Conservation (phyloP, 2,329 filamentous ascomycete species). For the Pseudogymnoascus sp. region DNA sequence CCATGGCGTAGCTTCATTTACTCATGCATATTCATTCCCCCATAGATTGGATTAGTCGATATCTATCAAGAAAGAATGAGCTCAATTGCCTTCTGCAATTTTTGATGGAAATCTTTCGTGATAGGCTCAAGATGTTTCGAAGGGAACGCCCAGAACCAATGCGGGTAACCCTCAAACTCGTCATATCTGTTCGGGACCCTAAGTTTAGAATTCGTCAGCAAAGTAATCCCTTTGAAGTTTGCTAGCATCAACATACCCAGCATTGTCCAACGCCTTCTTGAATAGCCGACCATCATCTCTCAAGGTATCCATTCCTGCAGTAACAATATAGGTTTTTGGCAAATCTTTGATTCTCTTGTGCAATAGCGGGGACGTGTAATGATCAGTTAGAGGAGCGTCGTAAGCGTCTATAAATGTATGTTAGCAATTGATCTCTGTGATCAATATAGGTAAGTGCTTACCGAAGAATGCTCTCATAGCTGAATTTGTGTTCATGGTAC, state of each 20-base stretch:
- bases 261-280: slow-evolving; percentile 17
- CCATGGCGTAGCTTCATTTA: too few species aligned
- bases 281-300: slow-evolving; percentile 29
- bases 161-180: slow-evolving; percentile 30
- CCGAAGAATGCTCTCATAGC: too few species aligned
- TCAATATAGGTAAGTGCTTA: too few species aligned
- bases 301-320: slow-evolving; percentile 27
- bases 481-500: too few species aligned
- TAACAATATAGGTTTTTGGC: slow-evolving; percentile 27
- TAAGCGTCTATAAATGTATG: too few species aligned
- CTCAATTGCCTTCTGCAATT: slow-evolving; percentile 14
- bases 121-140: slow-evolving; percentile 17
- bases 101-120: slow-evolving; percentile 9
- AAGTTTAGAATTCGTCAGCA: not conserved
- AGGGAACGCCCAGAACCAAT: slow-evolving; percentile 30
- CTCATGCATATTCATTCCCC: not conserved
- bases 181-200: slow-evolving; percentile 27
- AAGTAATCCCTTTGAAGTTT: not conserved
- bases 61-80: slow-evolving; percentile 12
- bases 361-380: slow-evolving; percentile 27
- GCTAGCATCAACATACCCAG: slow-evolving; percentile 9
- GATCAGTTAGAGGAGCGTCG: too few species aligned
- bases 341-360: slow-evolving; percentile 25
- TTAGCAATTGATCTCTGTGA: too few species aligned
- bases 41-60: not conserved